Evolutionary conservation across 106 monocot species (phyloP).

Genomic region (Dendrobium nobile): DNA sequence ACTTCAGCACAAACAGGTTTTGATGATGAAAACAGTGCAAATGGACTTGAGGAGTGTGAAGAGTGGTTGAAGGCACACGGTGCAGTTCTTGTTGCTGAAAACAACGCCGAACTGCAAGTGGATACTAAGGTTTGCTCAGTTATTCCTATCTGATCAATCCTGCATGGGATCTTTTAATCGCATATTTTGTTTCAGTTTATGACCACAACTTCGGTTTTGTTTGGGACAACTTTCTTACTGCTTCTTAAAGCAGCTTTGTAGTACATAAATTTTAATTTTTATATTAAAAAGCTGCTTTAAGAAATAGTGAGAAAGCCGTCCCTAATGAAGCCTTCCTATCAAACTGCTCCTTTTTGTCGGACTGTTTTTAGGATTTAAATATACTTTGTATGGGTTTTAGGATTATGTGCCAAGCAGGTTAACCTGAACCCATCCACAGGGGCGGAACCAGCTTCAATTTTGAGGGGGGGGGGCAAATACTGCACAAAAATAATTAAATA

Average conservation of each 20-base stretch:
- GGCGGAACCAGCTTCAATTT: no score
- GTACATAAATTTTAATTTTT: no score
- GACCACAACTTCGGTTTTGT: no score
- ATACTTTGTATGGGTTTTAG: background rate
- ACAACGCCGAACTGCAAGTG: constrained; percentile 52
- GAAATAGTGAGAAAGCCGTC: no score
- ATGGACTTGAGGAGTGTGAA: constrained; percentile 66
- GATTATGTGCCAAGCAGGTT: background rate
- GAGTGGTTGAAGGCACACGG: constrained; percentile 92
- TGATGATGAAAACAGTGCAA: constrained; percentile 17
- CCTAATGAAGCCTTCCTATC: no score
- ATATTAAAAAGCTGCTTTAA: no score
- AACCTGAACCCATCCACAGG: background rate
- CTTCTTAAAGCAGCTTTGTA: no score
- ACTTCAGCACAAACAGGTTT: constrained; percentile 11
- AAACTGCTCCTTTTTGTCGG: background rate
- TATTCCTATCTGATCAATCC: background rate
- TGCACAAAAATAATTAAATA: no score
- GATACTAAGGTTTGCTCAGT: constrained; percentile 62
- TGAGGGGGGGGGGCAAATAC: no score
- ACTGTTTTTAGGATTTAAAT: background rate
- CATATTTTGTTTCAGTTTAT: background rate
- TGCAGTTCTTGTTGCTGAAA: constrained; percentile 47
- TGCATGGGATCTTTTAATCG: background rate
- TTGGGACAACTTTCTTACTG: no score